phyloP scores from a whole-genome alignment of 768 basidiomycete genomes.

The Psilocybe tampanensis region DNA sequence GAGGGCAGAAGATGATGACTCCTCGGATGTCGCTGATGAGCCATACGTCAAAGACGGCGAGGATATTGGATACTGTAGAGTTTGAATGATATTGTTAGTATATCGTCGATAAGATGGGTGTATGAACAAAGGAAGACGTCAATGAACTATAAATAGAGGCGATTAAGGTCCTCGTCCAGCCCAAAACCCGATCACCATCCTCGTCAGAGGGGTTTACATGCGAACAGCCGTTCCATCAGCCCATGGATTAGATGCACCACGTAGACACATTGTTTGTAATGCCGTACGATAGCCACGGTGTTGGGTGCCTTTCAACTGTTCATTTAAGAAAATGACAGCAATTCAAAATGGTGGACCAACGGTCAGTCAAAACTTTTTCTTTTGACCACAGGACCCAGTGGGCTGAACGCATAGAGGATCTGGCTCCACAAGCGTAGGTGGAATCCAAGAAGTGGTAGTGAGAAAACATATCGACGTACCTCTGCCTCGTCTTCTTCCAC shows the following conservation, averaged over 20 bases:
- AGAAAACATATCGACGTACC: slow-evolving; percentile 18
- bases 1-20: slow-evolving; percentile 26
- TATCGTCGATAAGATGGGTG: neutral
- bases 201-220: neutral
- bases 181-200: neutral
- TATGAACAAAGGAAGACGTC: neutral
- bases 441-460: no score
- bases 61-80: slow-evolving; percentile 20
- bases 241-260: neutral
- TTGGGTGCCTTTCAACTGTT: neutral
- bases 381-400: neutral
- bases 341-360: neutral
- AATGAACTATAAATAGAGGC: neutral
- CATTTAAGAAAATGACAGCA: slow-evolving; percentile 9
- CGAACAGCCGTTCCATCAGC: neutral
- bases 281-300: neutral
- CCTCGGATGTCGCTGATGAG: slow-evolving; percentile 37
- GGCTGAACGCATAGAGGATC: neutral
- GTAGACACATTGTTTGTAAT: neutral
- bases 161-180: neutral
- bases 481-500: slow-evolving; percentile 59
- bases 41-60: slow-evolving; percentile 36
- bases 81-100: slow-evolving; percentile 7
- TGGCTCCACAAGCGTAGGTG: neutral
- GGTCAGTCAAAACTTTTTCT: neutral